Evolutionary conservation across 441 rosid species (phyloP), one percentile per base, ranked within the genome.

Genomic region (Aquilaria agallochum): DNA sequence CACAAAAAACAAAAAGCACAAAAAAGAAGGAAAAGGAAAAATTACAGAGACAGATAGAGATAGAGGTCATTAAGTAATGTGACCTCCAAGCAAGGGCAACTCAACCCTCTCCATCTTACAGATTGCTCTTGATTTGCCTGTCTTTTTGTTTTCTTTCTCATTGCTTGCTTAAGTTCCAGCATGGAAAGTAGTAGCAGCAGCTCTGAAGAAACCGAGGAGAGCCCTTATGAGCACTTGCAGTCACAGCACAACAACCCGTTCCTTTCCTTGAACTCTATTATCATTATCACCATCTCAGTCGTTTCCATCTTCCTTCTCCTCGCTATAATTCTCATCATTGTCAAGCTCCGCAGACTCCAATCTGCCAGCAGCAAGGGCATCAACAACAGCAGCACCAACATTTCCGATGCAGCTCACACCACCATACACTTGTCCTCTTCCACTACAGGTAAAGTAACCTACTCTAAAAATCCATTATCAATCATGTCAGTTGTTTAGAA

Each of bases 371-470:
- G 67, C 62, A 46, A 15, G 15, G 15, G 63, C 65, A 55, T 66
- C 55, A 66, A 40, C 50, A 76, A 68, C 68, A 60, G 69, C 53
- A 55, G 50, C 15, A 65, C 76, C 55, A 66, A 64, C 63, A 64
- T 68, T 55, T 76, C 70, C 80, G 55, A 71, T 54, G 59, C 76
- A 62, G 79, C 78, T 69, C 83, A 65, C 59, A 69, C 82, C 60
- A 59, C 83, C 34, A 67, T 68, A 44, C 70, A 72, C 69, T 75
- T 78, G 68, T 62, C 65, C 69, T 57, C 62, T 44, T 78, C 83
- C 45, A 86, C 96, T 70, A 97, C 98, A 65, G 95, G 97, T 90
- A 79, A 74, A 6, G 59, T 20, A 8, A 7, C 58, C 12, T 14
- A 4, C 8, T 12, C 20, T 20, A 20, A 20, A 1, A 1, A 20